Percentiles rank a stretch among this genome's conserved stretches.
These are phyloP conservation scores for Calonectria fujianensis DNA, from an alignment of 2,329 filamentous ascomycete genomes.

Conservation along the genomic window DNA sequence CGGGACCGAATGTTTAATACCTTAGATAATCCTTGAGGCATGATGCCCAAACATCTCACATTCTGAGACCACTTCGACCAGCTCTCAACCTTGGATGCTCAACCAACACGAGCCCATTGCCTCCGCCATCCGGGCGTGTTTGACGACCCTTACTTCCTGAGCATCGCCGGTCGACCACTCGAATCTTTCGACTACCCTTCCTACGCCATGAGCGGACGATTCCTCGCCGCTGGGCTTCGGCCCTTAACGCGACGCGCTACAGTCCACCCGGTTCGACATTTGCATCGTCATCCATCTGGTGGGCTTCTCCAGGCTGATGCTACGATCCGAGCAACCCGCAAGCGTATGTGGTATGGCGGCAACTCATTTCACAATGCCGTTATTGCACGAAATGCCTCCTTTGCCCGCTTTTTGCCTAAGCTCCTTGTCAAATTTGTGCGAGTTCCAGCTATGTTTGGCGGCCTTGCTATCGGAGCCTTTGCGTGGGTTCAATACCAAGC, in stretches of 20 bases:
- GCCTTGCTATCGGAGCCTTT: conserved; percentile 88
- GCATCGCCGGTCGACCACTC: conserved; percentile 44
- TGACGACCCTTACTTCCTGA: conserved; percentile 52
- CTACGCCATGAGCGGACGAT: conserved; percentile 60
- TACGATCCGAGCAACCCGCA: conserved; percentile 75
- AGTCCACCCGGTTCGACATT: conserved; percentile 74
- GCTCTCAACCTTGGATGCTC: conserved; percentile 46
- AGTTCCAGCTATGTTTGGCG: conserved; percentile 93
- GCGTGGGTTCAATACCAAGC: conserved; percentile 98
- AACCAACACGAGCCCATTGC: conserved; percentile 44
- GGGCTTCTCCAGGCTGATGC: conserved; percentile 81
- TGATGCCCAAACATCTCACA: conserved; percentile 46
- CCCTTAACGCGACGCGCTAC: conserved; percentile 78
- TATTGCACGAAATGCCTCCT: conserved; percentile 77
- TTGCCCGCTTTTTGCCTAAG: conserved; percentile 83
- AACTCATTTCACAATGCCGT: conserved; percentile 90
- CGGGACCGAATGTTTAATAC: conserved; percentile 41
- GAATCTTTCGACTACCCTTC: conserved; percentile 40
- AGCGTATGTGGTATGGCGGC: conserved; percentile 84
- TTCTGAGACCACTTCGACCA: conserved; percentile 47
- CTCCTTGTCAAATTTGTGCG: conserved; percentile 92
- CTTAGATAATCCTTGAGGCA: conserved; percentile 45
- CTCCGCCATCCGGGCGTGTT: conserved; percentile 48
- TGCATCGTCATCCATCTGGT: conserved; percentile 80
- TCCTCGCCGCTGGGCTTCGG: conserved; percentile 81